A percentile compares a stretch with the other conserved stretches of the same genome.
These are phyloP conservation scores for Citrus sp. DNA, from an alignment of 345 rosid genomes.

Conservation along the genomic window DNA sequence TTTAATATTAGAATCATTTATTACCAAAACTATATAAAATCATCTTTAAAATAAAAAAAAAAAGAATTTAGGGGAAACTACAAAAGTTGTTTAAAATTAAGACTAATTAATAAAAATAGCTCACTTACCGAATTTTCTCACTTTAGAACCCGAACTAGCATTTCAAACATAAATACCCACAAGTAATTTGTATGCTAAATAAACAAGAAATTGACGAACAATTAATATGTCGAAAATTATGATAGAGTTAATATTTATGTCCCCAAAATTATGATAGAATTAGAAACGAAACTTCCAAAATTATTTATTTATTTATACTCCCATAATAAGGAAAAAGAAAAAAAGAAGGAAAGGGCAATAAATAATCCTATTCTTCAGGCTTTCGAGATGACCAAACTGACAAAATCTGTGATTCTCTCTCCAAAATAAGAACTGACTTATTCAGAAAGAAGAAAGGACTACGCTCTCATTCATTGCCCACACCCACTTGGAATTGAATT, in stretches of 20 bases:
- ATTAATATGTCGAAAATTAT: no score
- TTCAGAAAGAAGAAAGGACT: constrained; percentile 32
- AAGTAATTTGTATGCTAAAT: background rate
- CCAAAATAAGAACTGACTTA: constrained; percentile 32
- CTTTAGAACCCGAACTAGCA: background rate
- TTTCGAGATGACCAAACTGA: constrained; percentile 56
- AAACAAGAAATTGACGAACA: background rate
- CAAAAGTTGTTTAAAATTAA: background rate
- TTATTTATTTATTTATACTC: background rate
- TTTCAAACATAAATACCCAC: background rate
- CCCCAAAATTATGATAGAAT: background rate
- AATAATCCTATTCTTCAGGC: constrained; percentile 56
- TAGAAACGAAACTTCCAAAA: background rate
- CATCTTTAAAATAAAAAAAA: no score
- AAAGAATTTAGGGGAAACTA: background rate
- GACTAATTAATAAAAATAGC: background rate
- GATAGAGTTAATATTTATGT: background rate
- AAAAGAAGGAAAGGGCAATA: background rate
- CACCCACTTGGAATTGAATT: constrained; percentile 35
- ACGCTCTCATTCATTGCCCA: background rate
- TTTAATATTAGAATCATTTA: background rate
- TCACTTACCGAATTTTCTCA: no score
- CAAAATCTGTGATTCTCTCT: constrained; percentile 14
- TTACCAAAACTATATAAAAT: background rate
- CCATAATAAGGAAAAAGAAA: background rate